phyloP scores from a whole-genome alignment of 805 yeast genomes.

The Lipomyces mesembrius region DNA sequence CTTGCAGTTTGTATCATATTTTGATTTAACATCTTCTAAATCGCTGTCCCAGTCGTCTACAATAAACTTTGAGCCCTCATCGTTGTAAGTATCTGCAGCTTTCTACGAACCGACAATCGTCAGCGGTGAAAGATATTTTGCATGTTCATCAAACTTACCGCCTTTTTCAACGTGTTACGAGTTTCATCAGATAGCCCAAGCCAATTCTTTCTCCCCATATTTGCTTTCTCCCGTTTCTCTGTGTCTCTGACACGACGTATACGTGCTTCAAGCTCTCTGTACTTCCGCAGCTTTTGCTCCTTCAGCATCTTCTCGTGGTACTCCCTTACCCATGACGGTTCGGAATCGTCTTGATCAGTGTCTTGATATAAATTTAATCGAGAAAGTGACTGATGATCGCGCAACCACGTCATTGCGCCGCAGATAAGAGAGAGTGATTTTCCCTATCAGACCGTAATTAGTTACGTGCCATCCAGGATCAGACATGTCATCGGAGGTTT shows the following conservation, averaged over 20 bases:
- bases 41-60: conserved; percentile 51
- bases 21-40: conserved; percentile 32
- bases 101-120: conserved; percentile 13
- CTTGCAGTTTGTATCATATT: conserved; percentile 32
- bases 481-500: neutral
- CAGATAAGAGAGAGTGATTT: conserved; percentile 88
- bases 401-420: conserved; percentile 82
- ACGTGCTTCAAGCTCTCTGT: conserved; percentile 18
- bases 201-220: conserved; percentile 3
- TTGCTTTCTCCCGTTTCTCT: conserved; percentile 31
- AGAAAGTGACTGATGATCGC: conserved; percentile 26
- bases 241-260: conserved; percentile 21
- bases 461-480: neutral
- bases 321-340: conserved; percentile 64
- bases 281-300: conserved; percentile 19
- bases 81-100: conserved; percentile 39
- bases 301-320: conserved; percentile 15
- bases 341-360: conserved; percentile 52
- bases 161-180: neutral
- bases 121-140: neutral
- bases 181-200: conserved; percentile 3
- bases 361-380: neutral
- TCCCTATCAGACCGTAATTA: conserved; percentile 52
- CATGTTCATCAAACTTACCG: neutral
- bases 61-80: conserved; percentile 48